Base-by-base conservation (phyloP, 345 rosid genomes). In the Ceriops zippeliana region DNA sequence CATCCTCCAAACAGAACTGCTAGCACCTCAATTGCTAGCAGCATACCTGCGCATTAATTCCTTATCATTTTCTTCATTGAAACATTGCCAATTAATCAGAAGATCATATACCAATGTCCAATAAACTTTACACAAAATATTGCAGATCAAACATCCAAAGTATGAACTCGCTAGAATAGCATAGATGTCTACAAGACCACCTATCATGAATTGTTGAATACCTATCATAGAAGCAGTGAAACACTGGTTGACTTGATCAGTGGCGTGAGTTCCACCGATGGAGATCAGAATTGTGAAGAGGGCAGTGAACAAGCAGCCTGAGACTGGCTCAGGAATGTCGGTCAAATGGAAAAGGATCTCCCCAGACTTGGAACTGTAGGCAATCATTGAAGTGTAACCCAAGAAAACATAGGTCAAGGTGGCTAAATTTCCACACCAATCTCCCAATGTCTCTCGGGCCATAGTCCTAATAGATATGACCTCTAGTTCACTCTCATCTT, bases 371-470 rank as follows among this genome's bases (percentile, higher is more conserved):
- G 88, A 86, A 63, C 78, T 71, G 61, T 84, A 88, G 4, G 85
- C 92, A 77, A 86, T 58, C 85, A 83, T 78, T 62, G 86, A 81
- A 66, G 85, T 78, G 63, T 88, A 88, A 30, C 86, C 84, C 79
- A 88, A 72, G 83, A 86, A 88, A 53, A 83, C 82, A 65, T 84
- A 81, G 31, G 81, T 72, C 5, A 77, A 20, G 4, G 86, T 75
- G 69, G 84, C 86, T 34, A 88, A 68, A 71, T 63, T 62, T 68
- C 86, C 93, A 58, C 86, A 89, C 83, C 76, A 80, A 30, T 83
- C 80, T 60, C 89, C 87, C 9, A 86, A 56, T 52, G 93, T 88
- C 66, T 86, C 87, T 76, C 82, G 85, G 34, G 92, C 88, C 88
- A 86, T 84, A 19, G 87, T 88, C 73, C 85, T 86, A 61, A 88